Conservation (phyloP, 768 basidiomycete species). For the Lactarius psammicola region DNA sequence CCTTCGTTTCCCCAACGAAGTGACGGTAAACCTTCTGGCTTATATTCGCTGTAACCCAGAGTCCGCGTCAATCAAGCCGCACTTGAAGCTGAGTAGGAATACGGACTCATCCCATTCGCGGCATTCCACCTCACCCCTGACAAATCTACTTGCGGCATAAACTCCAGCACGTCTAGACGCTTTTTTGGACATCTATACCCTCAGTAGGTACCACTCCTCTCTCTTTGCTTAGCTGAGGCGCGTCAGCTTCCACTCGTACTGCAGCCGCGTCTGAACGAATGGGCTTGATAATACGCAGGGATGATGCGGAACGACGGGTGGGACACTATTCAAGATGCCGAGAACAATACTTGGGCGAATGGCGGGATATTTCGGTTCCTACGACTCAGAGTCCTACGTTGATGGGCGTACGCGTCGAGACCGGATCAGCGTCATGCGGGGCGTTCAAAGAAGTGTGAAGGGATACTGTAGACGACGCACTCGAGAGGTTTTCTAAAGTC, state of each 20-base stretch:
- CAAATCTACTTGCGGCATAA: slow-evolving; percentile 79
- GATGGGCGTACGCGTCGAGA: not conserved
- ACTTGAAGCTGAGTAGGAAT: not conserved
- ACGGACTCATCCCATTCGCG: slow-evolving; percentile 70
- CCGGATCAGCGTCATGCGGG: not conserved
- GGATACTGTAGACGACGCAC: too few relatives aligned
- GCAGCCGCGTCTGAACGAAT: slow-evolving; percentile 59
- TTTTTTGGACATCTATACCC: slow-evolving; percentile 39
- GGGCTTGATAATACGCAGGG: slow-evolving; percentile 83
- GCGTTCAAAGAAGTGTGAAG: too few relatives aligned
- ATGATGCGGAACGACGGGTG: too few relatives aligned
- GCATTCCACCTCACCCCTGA: slow-evolving; percentile 79
- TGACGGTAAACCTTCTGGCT: slow-evolving; percentile 65
- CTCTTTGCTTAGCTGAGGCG: slow-evolving; percentile 34
- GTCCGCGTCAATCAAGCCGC: not conserved
- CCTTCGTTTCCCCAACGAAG: slow-evolving; percentile 86
- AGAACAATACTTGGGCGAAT: slow-evolving; percentile 53
- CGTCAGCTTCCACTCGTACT: slow-evolving; percentile 44
- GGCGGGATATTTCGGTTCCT: slow-evolving; percentile 30
- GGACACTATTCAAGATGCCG: slow-evolving; percentile 57
- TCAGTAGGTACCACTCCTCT: slow-evolving; percentile 17
- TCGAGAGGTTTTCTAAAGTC: slow-evolving; percentile 6
- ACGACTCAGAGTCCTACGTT: slow-evolving; percentile 12
- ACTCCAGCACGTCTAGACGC: slow-evolving; percentile 55
- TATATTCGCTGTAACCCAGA: slow-evolving; percentile 53